Base-by-base conservation (phyloP, 179 eudicot genomes). In the Monotropa hypopitys region DNA sequence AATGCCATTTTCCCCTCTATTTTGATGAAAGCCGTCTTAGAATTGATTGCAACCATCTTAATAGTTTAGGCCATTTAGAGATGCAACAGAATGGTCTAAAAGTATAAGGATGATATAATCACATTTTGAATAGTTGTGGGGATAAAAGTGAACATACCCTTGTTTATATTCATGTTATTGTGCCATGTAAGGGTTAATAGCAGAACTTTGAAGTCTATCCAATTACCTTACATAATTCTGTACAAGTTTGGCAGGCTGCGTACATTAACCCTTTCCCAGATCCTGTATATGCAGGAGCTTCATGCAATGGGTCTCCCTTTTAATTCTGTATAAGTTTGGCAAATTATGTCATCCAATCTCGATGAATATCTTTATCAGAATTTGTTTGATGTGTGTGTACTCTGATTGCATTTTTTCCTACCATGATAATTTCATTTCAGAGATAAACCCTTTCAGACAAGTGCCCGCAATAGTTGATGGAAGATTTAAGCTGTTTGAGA, bases 391-490 rank as follows among this genome's bases (percentile, higher is more conserved):
- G 5, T 5, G 20, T 28, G 15, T 53, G 57, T 53, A 2, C 0
- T 10, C 51, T 71, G 57, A 35, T 28, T 51, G 9, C 8, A 2
- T 72, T 51, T 43, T 33, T 18, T 30, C 18, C 20, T 32, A 51
- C 28, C 5, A 4, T 72, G 74, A 42, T 23, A 5, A 57, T 51
- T 59, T 76, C 12, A 23, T 75, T 79, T 74, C 89, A 92, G 98
- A 86, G 46, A 83, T 92, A 49, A 94, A 94, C 74, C 98, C 97
- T n/a, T 62, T 89, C 90, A 83, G 81, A 78, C 84, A 87, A 84
- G 89, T 90, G 72, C 98, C 97, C 6, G 88, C 97, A 8, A 88
- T 94, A 76, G 84, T 86, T 63, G 90, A 92, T 86, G 98, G 96
- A 63, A 87, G 85, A 63, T 94, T 94, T 74, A 94, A 87, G 84